A percentile compares a stretch with the other conserved stretches of the same genome.
These are phyloP conservation scores for Crucihimalaya himalaica DNA, from an alignment of 345 rosid species.

Conservation along the genomic window DNA sequence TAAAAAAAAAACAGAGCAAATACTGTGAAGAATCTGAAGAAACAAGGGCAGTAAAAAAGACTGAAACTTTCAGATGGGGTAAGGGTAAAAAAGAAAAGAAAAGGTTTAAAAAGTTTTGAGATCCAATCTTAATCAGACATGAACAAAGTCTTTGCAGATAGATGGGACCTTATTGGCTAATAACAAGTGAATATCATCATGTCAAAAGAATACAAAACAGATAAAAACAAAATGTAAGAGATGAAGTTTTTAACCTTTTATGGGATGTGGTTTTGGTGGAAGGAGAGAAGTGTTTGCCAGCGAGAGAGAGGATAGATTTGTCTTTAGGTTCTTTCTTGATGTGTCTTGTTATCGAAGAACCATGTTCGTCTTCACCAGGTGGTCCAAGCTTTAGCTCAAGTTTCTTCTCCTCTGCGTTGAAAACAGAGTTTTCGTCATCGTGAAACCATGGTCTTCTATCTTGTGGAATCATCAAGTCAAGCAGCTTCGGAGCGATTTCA, in stretches of 20 bases:
- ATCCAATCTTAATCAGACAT: conserved; percentile 30
- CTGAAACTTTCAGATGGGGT: not conserved
- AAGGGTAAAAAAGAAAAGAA: not conserved
- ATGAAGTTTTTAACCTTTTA: conserved; percentile 30
- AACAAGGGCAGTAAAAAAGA: conserved; percentile 5
- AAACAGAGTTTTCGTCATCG: conserved; percentile 35
- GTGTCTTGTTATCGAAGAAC: conserved; percentile 32
- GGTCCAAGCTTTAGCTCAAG: conserved; percentile 97
- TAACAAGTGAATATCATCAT: conserved; percentile 50
- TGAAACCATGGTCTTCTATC: conserved; percentile 55
- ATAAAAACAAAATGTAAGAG: conserved; percentile 31
- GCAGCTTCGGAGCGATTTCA: conserved; percentile 54
- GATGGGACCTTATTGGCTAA: conserved; percentile 37
- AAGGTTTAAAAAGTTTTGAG: conserved; percentile 16
- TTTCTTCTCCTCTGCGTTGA: conserved; percentile 64
- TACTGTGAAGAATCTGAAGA: not conserved
- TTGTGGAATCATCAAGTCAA: conserved; percentile 65
- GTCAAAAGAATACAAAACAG: conserved; percentile 39
- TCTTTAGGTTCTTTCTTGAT: conserved; percentile 43
- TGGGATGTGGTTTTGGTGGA: conserved; percentile 42
- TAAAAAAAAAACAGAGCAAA: not conserved
- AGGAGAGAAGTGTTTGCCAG: conserved; percentile 44
- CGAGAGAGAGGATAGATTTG: conserved; percentile 49
- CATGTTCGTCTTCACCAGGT: conserved; percentile 58
- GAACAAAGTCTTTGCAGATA: conserved; percentile 28